Conservation (phyloP, 1,284 basidiomycete species). For the Somion occarium region DNA sequence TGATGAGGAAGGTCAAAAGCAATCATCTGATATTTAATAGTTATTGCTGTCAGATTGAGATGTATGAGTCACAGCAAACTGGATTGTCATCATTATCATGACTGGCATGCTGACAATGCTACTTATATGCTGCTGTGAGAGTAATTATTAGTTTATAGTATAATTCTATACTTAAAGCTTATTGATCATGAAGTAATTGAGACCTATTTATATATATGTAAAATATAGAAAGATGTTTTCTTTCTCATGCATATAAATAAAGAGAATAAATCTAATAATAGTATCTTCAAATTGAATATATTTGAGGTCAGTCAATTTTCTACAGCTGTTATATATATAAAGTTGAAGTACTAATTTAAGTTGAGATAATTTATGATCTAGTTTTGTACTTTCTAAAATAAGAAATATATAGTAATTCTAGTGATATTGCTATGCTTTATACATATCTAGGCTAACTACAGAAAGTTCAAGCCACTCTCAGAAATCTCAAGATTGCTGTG, state of each 20-base stretch:
- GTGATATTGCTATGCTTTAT: constrained; percentile 69
- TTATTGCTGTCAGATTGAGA: too few relatives aligned
- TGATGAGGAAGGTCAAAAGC: too few relatives aligned
- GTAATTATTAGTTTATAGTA: too few relatives aligned
- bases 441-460: constrained; percentile 68
- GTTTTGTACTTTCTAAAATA: constrained; percentile 62
- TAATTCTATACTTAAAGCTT: constrained; percentile 51
- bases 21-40: too few relatives aligned
- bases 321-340: background rate
- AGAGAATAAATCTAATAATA: constrained; percentile 51
- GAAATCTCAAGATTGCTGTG: constrained; percentile 49
- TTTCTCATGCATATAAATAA: constrained; percentile 50
- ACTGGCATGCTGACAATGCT: too few relatives aligned
- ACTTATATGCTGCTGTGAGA: too few relatives aligned
- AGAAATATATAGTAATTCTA: constrained; percentile 25
- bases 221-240: constrained; percentile 51
- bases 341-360: constrained; percentile 32
- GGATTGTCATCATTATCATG: too few relatives aligned
- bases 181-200: constrained; percentile 47
- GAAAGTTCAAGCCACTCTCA: constrained; percentile 37
- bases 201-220: constrained; percentile 47
- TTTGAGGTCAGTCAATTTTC: constrained; percentile 46
- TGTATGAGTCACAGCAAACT: too few relatives aligned
- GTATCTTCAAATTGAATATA: constrained; percentile 54
- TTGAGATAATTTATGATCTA: constrained; percentile 62